Conservation (phyloP, 108 stramenopile species). For the Stephanodiscus triporus region DNA sequence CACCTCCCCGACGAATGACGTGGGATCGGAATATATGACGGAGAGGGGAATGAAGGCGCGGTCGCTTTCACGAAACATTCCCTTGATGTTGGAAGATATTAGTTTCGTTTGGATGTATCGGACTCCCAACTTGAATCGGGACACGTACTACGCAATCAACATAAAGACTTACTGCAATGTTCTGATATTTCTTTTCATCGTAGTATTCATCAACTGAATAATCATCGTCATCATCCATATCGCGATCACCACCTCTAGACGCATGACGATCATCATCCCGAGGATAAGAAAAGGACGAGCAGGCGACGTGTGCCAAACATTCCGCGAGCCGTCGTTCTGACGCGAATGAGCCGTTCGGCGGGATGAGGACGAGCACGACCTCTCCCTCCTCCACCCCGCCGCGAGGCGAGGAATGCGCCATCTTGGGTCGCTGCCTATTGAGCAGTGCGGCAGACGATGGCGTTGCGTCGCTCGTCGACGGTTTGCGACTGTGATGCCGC, state of each 20-base stretch:
- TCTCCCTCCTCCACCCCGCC: conserved; percentile 15
- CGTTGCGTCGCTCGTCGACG: background rate
- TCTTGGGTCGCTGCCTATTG: background rate
- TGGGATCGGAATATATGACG: conserved; percentile 28
- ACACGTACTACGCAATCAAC: background rate
- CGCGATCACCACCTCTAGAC: background rate
- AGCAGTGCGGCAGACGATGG: background rate
- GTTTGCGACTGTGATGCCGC: background rate
- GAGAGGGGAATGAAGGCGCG: conserved; percentile 38
- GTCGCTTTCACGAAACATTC: conserved; percentile 43
- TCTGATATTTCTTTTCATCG: background rate
- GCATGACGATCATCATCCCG: background rate
- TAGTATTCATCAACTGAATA: conserved; percentile 21
- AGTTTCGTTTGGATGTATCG: background rate
- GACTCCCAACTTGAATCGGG: background rate
- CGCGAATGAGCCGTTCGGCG: conserved; percentile 24
- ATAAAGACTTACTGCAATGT: conserved; percentile 10
- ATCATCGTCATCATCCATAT: conserved; percentile 2
- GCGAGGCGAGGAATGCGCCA: background rate
- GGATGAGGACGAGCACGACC: conserved; percentile 37
- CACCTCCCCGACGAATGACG: conserved; percentile 30
- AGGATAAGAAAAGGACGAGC: background rate
- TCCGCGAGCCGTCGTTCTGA: conserved; percentile 27
- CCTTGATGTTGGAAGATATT: background rate
- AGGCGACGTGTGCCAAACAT: conserved; percentile 26